Evolutionary conservation across 331 rosid genomes (phyloP).

Genomic region (Quercus phellos): DNA sequence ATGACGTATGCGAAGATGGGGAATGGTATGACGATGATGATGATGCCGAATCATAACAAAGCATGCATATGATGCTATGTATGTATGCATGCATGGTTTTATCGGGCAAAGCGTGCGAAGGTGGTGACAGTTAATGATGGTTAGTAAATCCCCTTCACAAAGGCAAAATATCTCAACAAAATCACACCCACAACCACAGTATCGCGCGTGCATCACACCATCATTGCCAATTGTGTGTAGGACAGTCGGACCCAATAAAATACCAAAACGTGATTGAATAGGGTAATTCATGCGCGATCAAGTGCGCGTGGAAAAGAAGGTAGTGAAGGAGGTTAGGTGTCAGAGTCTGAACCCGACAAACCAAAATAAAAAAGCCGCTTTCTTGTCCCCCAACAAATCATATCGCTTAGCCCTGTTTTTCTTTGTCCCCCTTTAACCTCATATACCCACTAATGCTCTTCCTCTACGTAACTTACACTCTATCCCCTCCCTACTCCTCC

Average conservation of each 20-base stretch:
- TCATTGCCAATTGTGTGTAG: not conserved
- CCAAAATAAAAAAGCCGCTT: slow-evolving; percentile 49
- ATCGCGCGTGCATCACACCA: slow-evolving; percentile 21
- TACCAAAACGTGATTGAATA: not conserved
- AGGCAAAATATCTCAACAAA: not conserved
- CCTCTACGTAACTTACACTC: slow-evolving; percentile 18
- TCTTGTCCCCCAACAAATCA: slow-evolving; percentile 53
- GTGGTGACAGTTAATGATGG: slow-evolving; percentile 31
- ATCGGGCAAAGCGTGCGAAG: slow-evolving; percentile 47
- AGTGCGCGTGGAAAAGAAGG: not conserved
- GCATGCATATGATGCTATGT: not conserved
- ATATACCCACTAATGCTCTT: not conserved
- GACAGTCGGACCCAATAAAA: not conserved
- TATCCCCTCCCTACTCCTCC: not conserved
- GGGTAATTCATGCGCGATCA: not conserved
- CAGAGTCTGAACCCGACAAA: slow-evolving; percentile 39
- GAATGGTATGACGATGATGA: not conserved
- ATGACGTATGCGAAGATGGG: slow-evolving; percentile 22
- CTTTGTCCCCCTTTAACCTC: slow-evolving; percentile 34
- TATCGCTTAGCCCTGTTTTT: slow-evolving; percentile 31
- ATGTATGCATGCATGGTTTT: not conserved
- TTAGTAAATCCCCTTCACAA: slow-evolving; percentile 2
- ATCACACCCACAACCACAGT: not conserved
- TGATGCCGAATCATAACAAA: not conserved
- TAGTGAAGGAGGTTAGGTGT: slow-evolving; percentile 21